Base-by-base conservation (phyloP, 176 grass and related monocot genomes). In the Saccharum officinarum region DNA sequence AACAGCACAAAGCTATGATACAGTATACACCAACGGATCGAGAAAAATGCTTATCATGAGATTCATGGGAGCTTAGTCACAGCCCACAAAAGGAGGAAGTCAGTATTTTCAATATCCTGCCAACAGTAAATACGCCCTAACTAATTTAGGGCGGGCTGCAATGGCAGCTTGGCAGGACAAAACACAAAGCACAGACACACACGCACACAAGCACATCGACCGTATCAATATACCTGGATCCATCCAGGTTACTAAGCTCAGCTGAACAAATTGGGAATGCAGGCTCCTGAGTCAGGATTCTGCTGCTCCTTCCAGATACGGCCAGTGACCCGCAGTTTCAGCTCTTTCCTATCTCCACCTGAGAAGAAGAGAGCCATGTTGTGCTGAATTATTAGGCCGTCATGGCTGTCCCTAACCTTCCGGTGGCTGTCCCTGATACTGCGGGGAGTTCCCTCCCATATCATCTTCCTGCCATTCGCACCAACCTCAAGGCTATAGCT, bases 311-410 rank as follows among this genome's bases (percentile, higher is more conserved):
- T 97, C 90, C 95, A 97, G 85, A 97, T 97, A 54, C 95, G 92
- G 20, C 95, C 95, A 3, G 95, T 97, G 36, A 97, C 90, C 57
- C 95, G 90, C 75, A 97, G 61, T 83, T 97, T 97, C 68, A 97
- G 61, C 84, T 97, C 95, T 86, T 97, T 97, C 77, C 90, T 92
- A 10, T 97, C 95, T 50, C 95, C 90, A n/a, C 95, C 92, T 54
- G 92, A 94, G 90, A 97, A 97, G 84, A 97, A 97, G 12, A 97
- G 86, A 60, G 95, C 95, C 90, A 97, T 92, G 83, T 91, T 97
- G 31, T 92, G 86, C 79, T 94, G 95, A 76, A 97, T 97, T 85
- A 97, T 92, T 25, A 97, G 90, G 59, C 95, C 95, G 4, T 97
- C 95, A 36, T 97, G 95, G 49, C 95, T 94, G 70, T 94, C 95